These are phyloP conservation scores for Tolypocladium inflatum DNA, from an alignment of 2,329 filamentous ascomycete species.

Conservation along the genomic window DNA sequence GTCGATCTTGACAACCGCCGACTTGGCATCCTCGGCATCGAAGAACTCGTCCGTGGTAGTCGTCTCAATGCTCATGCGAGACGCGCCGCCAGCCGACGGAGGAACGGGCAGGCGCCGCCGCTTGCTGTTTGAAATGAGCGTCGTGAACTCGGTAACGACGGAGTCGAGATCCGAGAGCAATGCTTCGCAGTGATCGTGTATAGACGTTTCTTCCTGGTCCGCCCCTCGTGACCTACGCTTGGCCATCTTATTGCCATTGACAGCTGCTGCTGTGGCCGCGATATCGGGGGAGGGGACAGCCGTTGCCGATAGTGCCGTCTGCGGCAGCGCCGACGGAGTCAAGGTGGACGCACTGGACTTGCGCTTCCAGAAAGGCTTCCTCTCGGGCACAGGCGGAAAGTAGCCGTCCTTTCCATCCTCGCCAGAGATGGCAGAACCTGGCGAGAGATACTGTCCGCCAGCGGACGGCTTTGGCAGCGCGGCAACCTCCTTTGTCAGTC, in stretches of 20 bases:
- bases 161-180: conserved; percentile 78
- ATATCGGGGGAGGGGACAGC: conserved; percentile 33
- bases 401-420: conserved; percentile 37
- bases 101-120: conserved; percentile 55
- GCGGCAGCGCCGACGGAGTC: conserved; percentile 29
- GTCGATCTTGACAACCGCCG: conserved; percentile 65
- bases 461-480: conserved; percentile 26
- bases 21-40: conserved; percentile 62
- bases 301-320: conserved; percentile 26
- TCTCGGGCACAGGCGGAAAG: conserved; percentile 43
- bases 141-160: conserved; percentile 74
- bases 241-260: conserved; percentile 20
- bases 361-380: conserved; percentile 82
- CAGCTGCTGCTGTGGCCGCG: conserved; percentile 16
- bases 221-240: conserved; percentile 26
- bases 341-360: conserved; percentile 55
- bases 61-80: conserved; percentile 68
- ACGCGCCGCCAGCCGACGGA: conserved; percentile 32
- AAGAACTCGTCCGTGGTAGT: conserved; percentile 84
- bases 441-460: conserved; percentile 28
- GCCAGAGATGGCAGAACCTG: conserved; percentile 23
- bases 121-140: conserved; percentile 69
- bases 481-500: conserved; percentile 77
- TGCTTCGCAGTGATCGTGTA: conserved; percentile 75
- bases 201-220: conserved; percentile 48